phyloP scores from a whole-genome alignment of 75 land plant genomes.

The Pinus taeda region DNA sequence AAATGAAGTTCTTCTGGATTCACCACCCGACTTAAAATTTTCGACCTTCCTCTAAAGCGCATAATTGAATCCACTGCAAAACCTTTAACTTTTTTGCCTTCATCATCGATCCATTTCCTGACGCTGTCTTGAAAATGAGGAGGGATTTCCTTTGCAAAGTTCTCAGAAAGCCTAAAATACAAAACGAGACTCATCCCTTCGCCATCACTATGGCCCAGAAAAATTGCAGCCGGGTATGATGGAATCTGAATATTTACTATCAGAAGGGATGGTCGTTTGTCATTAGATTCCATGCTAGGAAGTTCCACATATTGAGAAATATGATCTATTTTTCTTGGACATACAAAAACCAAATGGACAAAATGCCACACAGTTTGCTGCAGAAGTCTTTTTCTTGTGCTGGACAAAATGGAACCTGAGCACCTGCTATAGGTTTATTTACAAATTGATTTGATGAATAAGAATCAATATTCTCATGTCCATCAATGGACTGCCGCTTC shows the following conservation, averaged over 20 bases:
- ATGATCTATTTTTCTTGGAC: conserved; percentile 65
- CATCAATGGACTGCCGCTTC: too few relatives aligned
- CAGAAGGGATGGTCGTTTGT: conserved; percentile 56
- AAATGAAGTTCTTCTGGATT: conserved; percentile 53
- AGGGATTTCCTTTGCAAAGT: conserved; percentile 33
- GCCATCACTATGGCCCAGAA: conserved; percentile 67
- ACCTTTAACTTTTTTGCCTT: conserved; percentile 41
- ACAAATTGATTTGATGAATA: conserved; percentile 31
- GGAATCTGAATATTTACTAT: conserved; percentile 52
- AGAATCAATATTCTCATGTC: too few relatives aligned
- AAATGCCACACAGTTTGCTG: conserved; percentile 54
- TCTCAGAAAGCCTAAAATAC: conserved; percentile 66
- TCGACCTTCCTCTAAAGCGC: conserved; percentile 47
- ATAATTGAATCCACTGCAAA: conserved; percentile 33
- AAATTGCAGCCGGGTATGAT: conserved; percentile 62
- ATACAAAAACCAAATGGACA: conserved; percentile 61
- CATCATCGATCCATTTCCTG: conserved; percentile 43
- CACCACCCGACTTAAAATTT: conserved; percentile 37
- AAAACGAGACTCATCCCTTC: conserved; percentile 75
- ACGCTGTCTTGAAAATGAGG: conserved; percentile 48
- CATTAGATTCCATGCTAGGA: conserved; percentile 33
- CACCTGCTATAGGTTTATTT: conserved; percentile 73
- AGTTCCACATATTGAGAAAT: conserved; percentile 79
- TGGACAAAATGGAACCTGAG: conserved; percentile 64
- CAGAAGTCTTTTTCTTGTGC: conserved; percentile 48